Evolutionary conservation across 148 eudicot species (phyloP), one percentile per base, ranked within the genome.

Genomic region (Beta vulgaris): DNA sequence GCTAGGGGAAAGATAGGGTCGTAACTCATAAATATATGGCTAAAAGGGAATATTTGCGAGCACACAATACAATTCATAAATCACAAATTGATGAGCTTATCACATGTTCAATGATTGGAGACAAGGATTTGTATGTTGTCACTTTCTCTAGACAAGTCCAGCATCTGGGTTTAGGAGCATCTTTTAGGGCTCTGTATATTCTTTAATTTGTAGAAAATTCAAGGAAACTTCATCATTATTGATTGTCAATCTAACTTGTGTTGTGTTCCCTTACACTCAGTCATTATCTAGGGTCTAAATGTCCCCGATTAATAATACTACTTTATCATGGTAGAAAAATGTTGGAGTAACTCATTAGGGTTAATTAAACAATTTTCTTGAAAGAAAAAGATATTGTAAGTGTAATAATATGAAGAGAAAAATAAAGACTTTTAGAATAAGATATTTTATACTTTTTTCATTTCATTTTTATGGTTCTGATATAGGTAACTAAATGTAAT

Each of bases 31-130:
- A 36, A 36, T 54, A 69, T 18, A 48, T n/a, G 34, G 71, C 16
- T 67, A 42, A 28, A 68, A 46, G n/a, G 32, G 64, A 36, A 71
- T 37, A 55, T 44, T 60, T 60, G 74, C 62, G 46, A 13, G 36
- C 65, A 48, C 31, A 7, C 42, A 66, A 3, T 25, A 51, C 57
- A 68, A n/a, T n/a, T n/a, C 34, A 25, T n/a, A 11, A 42, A 16
- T 65, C 31, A 65, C 16, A n/a, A 37, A 10, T 34, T 60, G 32
- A 21, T 11, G 46, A 48, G 23, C 39, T 15, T 10, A 7, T 7
- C 32, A 11, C 2, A 44, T 15, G 29, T 23, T 68, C 29, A 72
- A 78, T 78, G 37, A 78, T 71, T 78, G 76, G 80, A 49, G 81
- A 72, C 70, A 72, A 51, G 49, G 72, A 53, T 62, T 35, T 74